These are phyloP conservation scores for Ambrosia artemisiifolia DNA, from an alignment of 129 eudicot genomes.

Conservation along the genomic window DNA sequence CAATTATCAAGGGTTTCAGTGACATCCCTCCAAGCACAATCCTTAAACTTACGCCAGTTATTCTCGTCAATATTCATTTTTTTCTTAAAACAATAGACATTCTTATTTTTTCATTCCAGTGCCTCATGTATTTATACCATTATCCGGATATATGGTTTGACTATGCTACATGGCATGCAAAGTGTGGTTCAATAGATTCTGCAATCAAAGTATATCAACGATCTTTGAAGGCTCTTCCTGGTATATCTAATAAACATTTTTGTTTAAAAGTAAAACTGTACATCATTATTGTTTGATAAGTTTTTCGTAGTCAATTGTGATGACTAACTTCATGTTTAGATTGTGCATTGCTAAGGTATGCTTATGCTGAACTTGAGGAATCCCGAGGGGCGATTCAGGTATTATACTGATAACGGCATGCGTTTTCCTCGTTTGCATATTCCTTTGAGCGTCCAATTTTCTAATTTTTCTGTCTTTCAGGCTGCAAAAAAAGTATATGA, in stretches of 20 bases:
- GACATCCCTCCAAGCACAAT: neutral
- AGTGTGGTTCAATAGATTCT: constrained; percentile 77
- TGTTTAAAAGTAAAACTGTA: neutral
- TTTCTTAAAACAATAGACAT: neutral
- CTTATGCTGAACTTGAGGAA: constrained; percentile 98
- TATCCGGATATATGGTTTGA: constrained; percentile 99
- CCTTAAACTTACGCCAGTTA: neutral
- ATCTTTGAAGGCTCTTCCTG: constrained; percentile 97
- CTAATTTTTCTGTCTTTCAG: constrained; percentile 36
- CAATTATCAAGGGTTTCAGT: constrained; percentile 1
- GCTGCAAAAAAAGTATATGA: constrained; percentile 87
- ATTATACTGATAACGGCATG: neutral
- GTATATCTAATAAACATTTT: constrained; percentile 34
- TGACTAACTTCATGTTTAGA: constrained; percentile 40
- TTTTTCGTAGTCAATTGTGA: neutral
- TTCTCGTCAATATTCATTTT: neutral
- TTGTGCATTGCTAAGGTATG: constrained; percentile 83
- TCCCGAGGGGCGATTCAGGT: constrained; percentile 97
- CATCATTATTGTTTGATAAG: constrained; percentile 3
- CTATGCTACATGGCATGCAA: constrained; percentile 97
- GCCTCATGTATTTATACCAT: constrained; percentile 97
- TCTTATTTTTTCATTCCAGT: constrained; percentile 40
- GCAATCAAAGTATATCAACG: constrained; percentile 90
- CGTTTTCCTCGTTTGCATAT: constrained; percentile 2
- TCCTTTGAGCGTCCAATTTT: constrained; percentile 4